Percentiles rank a stretch among this genome's conserved stretches.
These are phyloP conservation scores for Talaromyces wortmannii DNA, from an alignment of 495 filamentous ascomycete species.

Conservation along the genomic window DNA sequence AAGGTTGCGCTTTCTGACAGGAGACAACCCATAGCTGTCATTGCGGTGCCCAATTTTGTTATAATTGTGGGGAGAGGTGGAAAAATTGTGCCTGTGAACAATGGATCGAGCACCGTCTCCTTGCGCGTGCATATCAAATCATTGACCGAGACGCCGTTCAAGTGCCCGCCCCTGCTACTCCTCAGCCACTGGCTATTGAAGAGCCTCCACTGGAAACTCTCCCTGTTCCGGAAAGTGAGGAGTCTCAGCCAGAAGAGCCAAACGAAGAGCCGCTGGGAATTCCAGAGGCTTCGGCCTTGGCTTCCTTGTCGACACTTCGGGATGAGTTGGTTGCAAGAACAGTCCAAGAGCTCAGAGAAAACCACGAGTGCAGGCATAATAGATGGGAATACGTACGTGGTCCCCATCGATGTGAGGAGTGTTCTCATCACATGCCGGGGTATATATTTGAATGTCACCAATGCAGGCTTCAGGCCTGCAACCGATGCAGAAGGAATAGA, in stretches of 20 bases:
- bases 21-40: slow-evolving; percentile 45
- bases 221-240: not conserved
- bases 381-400: slow-evolving; percentile 12
- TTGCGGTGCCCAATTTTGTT: slow-evolving; percentile 53
- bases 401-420: slow-evolving; percentile 19
- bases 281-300: not conserved
- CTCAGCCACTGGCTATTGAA: not conserved
- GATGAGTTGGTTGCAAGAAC: not conserved
- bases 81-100: slow-evolving; percentile 39
- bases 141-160: slow-evolving; percentile 17
- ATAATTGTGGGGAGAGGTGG: slow-evolving; percentile 45
- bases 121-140: slow-evolving; percentile 22
- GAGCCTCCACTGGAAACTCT: not conserved
- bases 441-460: slow-evolving; percentile 25
- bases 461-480: slow-evolving; percentile 19
- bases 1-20: too few species aligned
- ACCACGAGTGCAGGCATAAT: slow-evolving; percentile 17
- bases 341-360: slow-evolving; percentile 10
- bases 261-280: not conserved
- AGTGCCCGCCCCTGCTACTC: not conserved
- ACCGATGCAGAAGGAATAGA: slow-evolving; percentile 21
- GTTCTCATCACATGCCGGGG: slow-evolving; percentile 9
- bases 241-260: not conserved
- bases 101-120: slow-evolving; percentile 30
- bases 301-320: not conserved